These are phyloP conservation scores for Nitzschia sp. DNA, from an alignment of 108 stramenopile species.

Conservation along the genomic window DNA sequence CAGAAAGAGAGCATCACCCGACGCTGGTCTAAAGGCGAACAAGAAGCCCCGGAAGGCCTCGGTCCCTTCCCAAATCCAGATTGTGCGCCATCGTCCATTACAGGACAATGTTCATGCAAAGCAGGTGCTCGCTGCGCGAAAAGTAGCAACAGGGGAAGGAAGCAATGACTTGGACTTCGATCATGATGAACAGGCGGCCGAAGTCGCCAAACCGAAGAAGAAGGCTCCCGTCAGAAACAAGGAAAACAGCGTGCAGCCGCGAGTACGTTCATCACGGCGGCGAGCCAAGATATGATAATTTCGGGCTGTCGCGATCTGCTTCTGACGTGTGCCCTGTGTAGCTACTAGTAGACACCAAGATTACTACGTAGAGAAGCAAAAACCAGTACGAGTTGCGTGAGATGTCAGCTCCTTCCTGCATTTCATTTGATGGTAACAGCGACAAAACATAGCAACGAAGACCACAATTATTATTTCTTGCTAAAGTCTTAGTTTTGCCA, in stretches of 20 bases:
- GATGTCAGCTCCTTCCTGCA: too few species aligned
- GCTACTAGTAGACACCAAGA: too few species aligned
- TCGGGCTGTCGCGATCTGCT: not conserved
- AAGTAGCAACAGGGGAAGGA: not conserved
- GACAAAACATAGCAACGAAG: too few species aligned
- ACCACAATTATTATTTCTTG: too few species aligned
- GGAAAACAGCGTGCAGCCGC: conserved; percentile 1
- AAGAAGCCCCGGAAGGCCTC: not conserved
- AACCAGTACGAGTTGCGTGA: too few species aligned
- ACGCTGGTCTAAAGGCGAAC: not conserved
- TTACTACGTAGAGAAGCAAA: too few species aligned
- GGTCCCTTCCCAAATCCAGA: conserved; percentile 17
- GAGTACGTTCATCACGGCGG: not conserved
- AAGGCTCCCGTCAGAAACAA: not conserved
- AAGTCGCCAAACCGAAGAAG: not conserved
- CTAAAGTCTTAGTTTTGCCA: too few species aligned
- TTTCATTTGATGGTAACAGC: too few species aligned
- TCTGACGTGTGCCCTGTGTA: not conserved
- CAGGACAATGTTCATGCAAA: not conserved
- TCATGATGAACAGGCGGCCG: not conserved
- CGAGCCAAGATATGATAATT: not conserved
- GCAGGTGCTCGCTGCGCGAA: not conserved
- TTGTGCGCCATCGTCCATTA: conserved; percentile 8
- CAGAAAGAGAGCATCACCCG: not conserved
- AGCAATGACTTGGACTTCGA: not conserved